phyloP scores from a whole-genome alignment of 2,329 filamentous ascomycete genomes.

The Penicillium verrucosum region DNA sequence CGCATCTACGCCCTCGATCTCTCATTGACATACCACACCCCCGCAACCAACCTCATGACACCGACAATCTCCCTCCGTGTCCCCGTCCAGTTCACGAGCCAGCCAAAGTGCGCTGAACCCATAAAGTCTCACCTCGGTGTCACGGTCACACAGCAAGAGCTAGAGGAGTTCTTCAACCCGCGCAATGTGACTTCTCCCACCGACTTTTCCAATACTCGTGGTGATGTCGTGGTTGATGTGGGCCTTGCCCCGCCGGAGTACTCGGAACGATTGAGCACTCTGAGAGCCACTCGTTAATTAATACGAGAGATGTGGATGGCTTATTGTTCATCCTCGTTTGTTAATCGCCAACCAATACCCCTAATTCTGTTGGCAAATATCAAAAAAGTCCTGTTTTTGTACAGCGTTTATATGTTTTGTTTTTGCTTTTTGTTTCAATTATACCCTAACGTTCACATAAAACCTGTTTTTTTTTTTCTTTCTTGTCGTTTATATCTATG shows the following conservation, averaged over 20 bases:
- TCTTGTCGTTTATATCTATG: neutral
- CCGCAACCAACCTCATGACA: conserved; percentile 41
- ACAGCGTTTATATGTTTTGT: neutral
- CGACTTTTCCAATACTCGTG: neutral
- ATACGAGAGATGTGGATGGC: neutral
- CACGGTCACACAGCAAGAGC: conserved; percentile 25
- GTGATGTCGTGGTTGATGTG: conserved; percentile 7
- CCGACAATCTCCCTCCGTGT: conserved; percentile 42
- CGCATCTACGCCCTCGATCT: conserved; percentile 62
- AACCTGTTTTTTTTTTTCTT: neutral
- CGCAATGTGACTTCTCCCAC: conserved; percentile 23
- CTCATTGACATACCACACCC: conserved; percentile 53
- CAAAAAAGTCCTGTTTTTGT: conserved; percentile 1
- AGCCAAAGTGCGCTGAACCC: conserved; percentile 9
- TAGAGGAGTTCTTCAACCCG: conserved; percentile 31
- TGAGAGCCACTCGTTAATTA: neutral
- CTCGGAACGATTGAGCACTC: conserved; percentile 6
- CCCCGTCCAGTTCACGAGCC: conserved; percentile 43
- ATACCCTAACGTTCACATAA: neutral
- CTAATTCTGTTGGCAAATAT: neutral
- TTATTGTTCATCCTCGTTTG: neutral
- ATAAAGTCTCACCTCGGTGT: conserved; percentile 12
- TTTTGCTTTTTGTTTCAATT: neutral
- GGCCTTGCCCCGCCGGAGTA: conserved; percentile 18
- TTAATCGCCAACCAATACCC: conserved; percentile 1